Conservation (phyloP, 345 rosid species). For the Murraya paniculata region DNA sequence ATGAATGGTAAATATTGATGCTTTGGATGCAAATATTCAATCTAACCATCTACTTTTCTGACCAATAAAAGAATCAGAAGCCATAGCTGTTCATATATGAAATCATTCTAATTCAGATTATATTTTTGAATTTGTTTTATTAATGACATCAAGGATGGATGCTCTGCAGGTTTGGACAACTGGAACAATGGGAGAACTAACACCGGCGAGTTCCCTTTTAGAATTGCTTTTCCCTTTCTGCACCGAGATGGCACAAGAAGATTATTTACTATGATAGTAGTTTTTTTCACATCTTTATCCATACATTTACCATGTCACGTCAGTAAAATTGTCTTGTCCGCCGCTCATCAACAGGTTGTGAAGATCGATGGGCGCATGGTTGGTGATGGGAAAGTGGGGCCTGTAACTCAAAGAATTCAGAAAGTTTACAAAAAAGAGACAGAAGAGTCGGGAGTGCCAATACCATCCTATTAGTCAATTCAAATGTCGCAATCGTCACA, state of each 20-base stretch:
- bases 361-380: slow-evolving; percentile 66
- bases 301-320: neutral
- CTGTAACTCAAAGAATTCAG: slow-evolving; percentile 59
- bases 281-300: neutral
- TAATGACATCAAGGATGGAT: neutral
- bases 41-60: neutral
- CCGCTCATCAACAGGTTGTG: slow-evolving; percentile 43
- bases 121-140: neutral
- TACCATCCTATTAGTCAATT: slow-evolving; percentile 41
- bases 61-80: neutral
- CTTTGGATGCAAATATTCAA: neutral
- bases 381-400: slow-evolving; percentile 77
- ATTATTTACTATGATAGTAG: neutral
- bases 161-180: slow-evolving; percentile 77
- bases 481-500: neutral
- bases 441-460: slow-evolving; percentile 62
- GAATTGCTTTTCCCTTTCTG: neutral
- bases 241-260: neutral
- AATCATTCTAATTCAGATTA: neutral
- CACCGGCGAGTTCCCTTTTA: slow-evolving; percentile 46
- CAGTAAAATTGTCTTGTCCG: neutral
- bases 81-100: neutral
- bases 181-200: slow-evolving; percentile 92
- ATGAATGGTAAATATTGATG: neutral
- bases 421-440: slow-evolving; percentile 60